Evolutionary conservation across 2,329 filamentous ascomycete species (phyloP), one percentile per base, ranked within the genome.

Genomic region (Aureobasidium pullulans): DNA sequence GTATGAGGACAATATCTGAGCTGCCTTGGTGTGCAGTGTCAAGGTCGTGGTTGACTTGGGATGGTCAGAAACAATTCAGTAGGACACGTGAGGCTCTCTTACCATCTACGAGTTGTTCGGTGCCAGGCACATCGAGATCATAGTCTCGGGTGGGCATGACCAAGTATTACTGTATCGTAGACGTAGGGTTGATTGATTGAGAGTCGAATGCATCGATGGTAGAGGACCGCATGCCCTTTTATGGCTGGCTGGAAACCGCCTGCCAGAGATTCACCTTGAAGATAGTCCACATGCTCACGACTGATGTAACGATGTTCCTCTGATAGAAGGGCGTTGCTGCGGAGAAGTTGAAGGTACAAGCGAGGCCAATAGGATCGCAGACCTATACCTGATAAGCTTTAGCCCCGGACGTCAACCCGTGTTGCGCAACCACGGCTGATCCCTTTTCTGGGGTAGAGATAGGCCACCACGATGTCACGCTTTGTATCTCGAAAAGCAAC

Each of bases 71-170:
- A 28, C 2, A 7, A 3, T 15, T 34, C 2, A 5, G 15, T 23
- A 36, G n/a, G 29, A 23, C 23, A 2, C 3, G 13, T 11, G 19
- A 32, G n/a, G 15, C 5, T 6, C 4, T 15, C 39, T n/a, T 54
- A 54, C 70, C 61, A 50, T 71, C 70, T 31, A 72, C 67, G 50
- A 72, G 61, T 60, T 68, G 70, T 34, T 71, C 66, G 0, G 70
- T 72, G n/a, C 69, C 70, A 16, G 71, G 70, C 11, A 72, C 70
- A 60, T 71, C 68, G 19, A 39, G 56, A 4, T 40, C 43, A 29
- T 28, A 42, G 34, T 60, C 28, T 6, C 8, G 4, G n/a, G 1
- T 52, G 13, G 19, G n/a, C 48, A 52, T 52, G 23, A 8, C 31
- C 34, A 6, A 31, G 2, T 10, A 39, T 31, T 36, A 19, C 19